Conservation (phyloP, 1,139 yeast species). For the Geotrichum restrictum region DNA sequence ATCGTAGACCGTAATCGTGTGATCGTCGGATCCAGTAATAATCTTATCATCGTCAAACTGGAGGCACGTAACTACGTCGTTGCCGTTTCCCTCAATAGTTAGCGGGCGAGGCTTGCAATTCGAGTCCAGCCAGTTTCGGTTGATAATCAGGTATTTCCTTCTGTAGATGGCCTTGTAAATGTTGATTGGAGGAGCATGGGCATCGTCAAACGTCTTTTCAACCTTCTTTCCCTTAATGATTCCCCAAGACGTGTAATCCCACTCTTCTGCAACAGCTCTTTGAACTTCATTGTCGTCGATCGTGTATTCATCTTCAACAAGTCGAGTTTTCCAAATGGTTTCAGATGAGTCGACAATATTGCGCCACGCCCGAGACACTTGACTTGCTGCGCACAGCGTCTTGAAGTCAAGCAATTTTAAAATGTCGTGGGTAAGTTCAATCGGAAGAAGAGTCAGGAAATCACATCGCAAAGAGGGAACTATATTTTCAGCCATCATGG, state of each 20-base stretch:
- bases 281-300: slow-evolving; percentile 30
- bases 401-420: slow-evolving; percentile 60
- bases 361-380: slow-evolving; percentile 71
- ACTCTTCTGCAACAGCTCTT: slow-evolving; percentile 35
- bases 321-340: slow-evolving; percentile 40
- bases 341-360: slow-evolving; percentile 55
- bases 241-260: slow-evolving; percentile 40
- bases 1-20: slow-evolving; percentile 74
- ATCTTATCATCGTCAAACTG: slow-evolving; percentile 90
- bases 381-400: slow-evolving; percentile 58
- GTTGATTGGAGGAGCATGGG: slow-evolving; percentile 28
- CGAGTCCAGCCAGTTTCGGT: slow-evolving; percentile 81
- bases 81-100: slow-evolving; percentile 69
- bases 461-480: slow-evolving; percentile 67
- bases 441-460: slow-evolving; percentile 63
- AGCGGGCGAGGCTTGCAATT: slow-evolving; percentile 63
- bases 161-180: slow-evolving; percentile 58
- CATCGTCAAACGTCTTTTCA: slow-evolving; percentile 12
- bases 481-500: slow-evolving; percentile 60
- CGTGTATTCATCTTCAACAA: slow-evolving; percentile 35
- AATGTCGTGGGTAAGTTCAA: slow-evolving; percentile 71
- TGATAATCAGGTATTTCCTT: slow-evolving; percentile 55
- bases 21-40: slow-evolving; percentile 90
- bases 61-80: slow-evolving; percentile 85
- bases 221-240: slow-evolving; percentile 13